Percentiles rank a stretch among this genome's conserved stretches.
These are phyloP conservation scores for Royoungia palumana DNA, from an alignment of 768 basidiomycete species.

Conservation along the genomic window DNA sequence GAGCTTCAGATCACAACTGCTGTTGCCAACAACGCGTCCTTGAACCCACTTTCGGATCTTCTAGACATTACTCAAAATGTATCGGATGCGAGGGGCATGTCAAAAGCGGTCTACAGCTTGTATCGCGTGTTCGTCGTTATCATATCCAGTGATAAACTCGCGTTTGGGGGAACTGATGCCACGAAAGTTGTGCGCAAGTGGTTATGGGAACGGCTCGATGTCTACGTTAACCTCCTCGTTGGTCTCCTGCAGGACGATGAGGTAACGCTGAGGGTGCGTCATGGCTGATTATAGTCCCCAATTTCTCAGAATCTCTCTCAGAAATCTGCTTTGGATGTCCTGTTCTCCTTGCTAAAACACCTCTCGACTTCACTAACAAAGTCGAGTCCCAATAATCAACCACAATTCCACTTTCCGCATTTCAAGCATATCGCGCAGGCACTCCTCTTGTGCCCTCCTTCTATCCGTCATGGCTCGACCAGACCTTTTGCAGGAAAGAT, in stretches of 20 bases:
- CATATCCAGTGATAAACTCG: constrained; percentile 56
- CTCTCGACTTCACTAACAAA: constrained; percentile 64
- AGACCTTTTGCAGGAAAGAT: constrained; percentile 36
- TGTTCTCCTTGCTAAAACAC: constrained; percentile 74
- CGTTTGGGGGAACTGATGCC: constrained; percentile 47
- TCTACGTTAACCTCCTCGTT: constrained; percentile 65
- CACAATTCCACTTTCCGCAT: constrained; percentile 66
- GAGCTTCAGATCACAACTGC: constrained; percentile 57
- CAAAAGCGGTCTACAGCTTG: constrained; percentile 76
- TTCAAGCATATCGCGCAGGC: constrained; percentile 62
- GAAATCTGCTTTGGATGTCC: constrained; percentile 69
- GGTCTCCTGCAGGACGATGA: constrained; percentile 78
- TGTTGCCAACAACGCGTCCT: constrained; percentile 51
- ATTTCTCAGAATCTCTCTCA: constrained; percentile 26
- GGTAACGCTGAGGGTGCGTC: constrained; percentile 63
- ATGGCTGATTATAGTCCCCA: neutral
- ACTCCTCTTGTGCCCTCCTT: constrained; percentile 60
- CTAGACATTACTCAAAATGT: constrained; percentile 51
- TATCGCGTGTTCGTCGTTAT: constrained; percentile 74
- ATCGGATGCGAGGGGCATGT: constrained; percentile 53
- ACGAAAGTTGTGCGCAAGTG: constrained; percentile 66
- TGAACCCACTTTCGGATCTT: constrained; percentile 79
- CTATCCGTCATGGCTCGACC: constrained; percentile 29
- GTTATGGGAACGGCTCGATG: constrained; percentile 72
- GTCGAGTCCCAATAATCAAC: constrained; percentile 39